A percentile compares a stretch with the other conserved stretches of the same genome.
phyloP scores from a whole-genome alignment of 1,284 basidiomycete genomes.

The Uromyces viciae-fabae region DNA sequence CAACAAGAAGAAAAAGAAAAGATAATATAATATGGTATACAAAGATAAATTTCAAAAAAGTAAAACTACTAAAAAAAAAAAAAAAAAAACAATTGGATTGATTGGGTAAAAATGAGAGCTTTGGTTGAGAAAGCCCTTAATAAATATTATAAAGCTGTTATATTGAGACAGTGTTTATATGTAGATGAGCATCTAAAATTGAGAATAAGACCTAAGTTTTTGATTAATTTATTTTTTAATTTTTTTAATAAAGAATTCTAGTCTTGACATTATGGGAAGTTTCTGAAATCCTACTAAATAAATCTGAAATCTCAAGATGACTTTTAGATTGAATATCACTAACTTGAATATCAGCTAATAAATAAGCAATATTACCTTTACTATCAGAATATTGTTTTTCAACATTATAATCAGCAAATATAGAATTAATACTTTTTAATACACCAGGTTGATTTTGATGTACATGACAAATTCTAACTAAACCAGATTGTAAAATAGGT shows the following conservation, averaged over 20 bases:
- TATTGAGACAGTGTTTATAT: too few relatives aligned
- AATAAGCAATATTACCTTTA: slow-evolving; percentile 87
- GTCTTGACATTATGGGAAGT: slow-evolving; percentile 59
- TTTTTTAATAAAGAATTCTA: slow-evolving; percentile 47
- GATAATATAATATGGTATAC: too few relatives aligned
- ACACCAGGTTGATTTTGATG: slow-evolving; percentile 98
- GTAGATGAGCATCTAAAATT: too few relatives aligned
- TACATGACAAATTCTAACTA: slow-evolving; percentile 89
- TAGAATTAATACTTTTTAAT: slow-evolving; percentile 87
- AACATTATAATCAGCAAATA: slow-evolving; percentile 88
- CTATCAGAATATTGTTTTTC: slow-evolving; percentile 98
- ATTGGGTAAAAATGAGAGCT: too few relatives aligned
- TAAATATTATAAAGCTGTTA: too few relatives aligned
- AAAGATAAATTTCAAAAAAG: too few relatives aligned
- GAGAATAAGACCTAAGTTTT: too few relatives aligned
- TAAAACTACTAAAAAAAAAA: too few relatives aligned
- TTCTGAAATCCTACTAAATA: slow-evolving; percentile 76
- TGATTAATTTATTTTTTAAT: too few relatives aligned
- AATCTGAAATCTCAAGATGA: slow-evolving; percentile 66
- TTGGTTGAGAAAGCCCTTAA: too few relatives aligned
- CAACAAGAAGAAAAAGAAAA: too few relatives aligned
- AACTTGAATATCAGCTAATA: slow-evolving; percentile 73
- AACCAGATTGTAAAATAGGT: slow-evolving; percentile 69
- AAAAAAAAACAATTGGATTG: too few relatives aligned
- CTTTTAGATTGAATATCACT: slow-evolving; percentile 59